A percentile compares a stretch with the other conserved stretches of the same genome.
These are phyloP conservation scores for Colletotrichum sublineola DNA, from an alignment of 2,329 filamentous ascomycete genomes.

Conservation along the genomic window DNA sequence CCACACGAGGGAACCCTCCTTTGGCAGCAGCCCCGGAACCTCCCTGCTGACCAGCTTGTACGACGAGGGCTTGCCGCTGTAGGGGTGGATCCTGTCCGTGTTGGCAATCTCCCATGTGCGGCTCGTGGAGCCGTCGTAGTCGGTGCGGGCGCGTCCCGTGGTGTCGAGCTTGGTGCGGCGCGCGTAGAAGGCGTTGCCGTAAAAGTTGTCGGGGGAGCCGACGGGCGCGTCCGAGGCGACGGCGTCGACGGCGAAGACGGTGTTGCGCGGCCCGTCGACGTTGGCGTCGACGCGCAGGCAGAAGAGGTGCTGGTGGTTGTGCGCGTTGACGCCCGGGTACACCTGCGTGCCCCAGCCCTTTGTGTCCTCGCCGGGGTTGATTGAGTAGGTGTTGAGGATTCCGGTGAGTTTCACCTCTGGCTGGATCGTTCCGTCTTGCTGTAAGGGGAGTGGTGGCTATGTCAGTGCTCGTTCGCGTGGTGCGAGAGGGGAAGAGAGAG, in stretches of 20 bases:
- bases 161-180: conserved; percentile 85
- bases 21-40: conserved; percentile 82
- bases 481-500: fast-evolving
- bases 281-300: conserved; percentile 90
- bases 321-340: conserved; percentile 89
- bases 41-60: conserved; percentile 94
- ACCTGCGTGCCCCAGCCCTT: conserved; percentile 93
- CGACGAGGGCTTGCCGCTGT: conserved; percentile 85
- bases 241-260: conserved; percentile 86
- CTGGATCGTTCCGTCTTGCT: conserved; percentile 90
- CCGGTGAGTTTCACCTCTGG: conserved; percentile 92
- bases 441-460: conserved; percentile 12
- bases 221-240: conserved; percentile 78
- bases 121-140: conserved; percentile 84
- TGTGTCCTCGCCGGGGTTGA: conserved; percentile 84
- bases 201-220: conserved; percentile 84
- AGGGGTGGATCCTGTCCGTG: conserved; percentile 84
- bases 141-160: conserved; percentile 75
- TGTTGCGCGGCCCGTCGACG: conserved; percentile 87
- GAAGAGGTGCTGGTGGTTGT: conserved; percentile 97
- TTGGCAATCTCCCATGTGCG: conserved; percentile 94
- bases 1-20: conserved; percentile 85
- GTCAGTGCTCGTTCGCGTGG: conserved; percentile 37
- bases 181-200: conserved; percentile 92
- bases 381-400: conserved; percentile 90